Percentiles rank a stretch among this genome's conserved stretches.
phyloP scores from a whole-genome alignment of 2,329 filamentous ascomycete genomes.

The Arthrobotrys sinensis region DNA sequence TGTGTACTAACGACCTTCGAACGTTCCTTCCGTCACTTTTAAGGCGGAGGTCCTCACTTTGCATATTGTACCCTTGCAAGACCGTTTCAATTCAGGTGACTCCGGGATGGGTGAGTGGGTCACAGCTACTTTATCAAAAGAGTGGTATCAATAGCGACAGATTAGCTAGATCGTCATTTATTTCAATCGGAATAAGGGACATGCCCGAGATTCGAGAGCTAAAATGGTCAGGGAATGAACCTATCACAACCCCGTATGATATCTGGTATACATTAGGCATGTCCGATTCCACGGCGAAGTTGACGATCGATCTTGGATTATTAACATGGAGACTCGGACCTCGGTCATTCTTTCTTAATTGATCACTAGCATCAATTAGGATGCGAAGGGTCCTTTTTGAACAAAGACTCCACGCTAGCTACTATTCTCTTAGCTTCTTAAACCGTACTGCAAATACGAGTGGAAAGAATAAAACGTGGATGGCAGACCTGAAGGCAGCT shows the following conservation, averaged over 20 bases:
- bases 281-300: background rate
- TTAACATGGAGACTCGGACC: background rate
- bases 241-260: background rate
- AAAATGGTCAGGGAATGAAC: background rate
- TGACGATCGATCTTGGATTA: background rate
- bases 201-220: background rate
- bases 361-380: background rate
- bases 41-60: background rate
- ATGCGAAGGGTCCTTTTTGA: background rate
- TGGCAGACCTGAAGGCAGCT: conserved; percentile 13
- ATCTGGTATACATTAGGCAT: background rate
- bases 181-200: background rate
- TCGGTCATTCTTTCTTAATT: conserved; percentile 18
- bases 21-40: conserved; percentile 1
- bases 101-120: conserved; percentile 3
- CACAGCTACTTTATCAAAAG: conserved; percentile 1
- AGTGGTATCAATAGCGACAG: background rate
- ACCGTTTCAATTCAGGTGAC: conserved; percentile 45
- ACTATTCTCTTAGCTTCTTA: background rate
- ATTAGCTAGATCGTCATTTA: background rate
- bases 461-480: conserved; percentile 37
- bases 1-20: background rate
- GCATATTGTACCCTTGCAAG: conserved; percentile 12
- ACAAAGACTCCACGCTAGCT: background rate
- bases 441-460: background rate